Percentiles rank a stretch among this genome's conserved stretches.
Evolutionary conservation across 352 stramenopile genomes (phyloP).

Genomic region (Nothophytophthora sp.): DNA sequence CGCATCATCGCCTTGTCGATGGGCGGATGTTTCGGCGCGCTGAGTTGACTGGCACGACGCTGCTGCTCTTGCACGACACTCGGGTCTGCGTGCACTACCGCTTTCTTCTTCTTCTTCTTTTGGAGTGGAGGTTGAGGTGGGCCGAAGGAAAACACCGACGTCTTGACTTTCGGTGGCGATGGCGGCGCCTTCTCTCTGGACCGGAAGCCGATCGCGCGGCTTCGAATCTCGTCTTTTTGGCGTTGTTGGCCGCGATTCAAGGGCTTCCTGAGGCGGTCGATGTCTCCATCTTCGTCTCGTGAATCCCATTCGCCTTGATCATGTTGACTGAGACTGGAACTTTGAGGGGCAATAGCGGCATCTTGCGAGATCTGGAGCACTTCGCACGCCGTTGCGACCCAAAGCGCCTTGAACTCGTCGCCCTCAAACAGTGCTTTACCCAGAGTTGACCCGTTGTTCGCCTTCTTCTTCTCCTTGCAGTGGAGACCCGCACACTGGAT

Average conservation of each 20-base stretch:
- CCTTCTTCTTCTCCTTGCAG: conserved; percentile 61
- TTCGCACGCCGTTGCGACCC: conserved; percentile 62
- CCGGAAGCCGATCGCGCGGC: conserved; percentile 53
- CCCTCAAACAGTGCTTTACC: conserved; percentile 51
- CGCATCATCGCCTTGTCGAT: conserved; percentile 61
- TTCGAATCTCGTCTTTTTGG: conserved; percentile 69
- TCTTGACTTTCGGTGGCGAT: conserved; percentile 50
- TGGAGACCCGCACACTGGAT: conserved; percentile 46
- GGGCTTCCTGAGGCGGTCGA: conserved; percentile 27
- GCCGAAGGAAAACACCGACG: conserved; percentile 55
- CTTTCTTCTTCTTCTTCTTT: conserved; percentile 43
- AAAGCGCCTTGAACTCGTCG: conserved; percentile 33
- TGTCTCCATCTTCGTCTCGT: conserved; percentile 34
- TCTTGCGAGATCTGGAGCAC: conserved; percentile 58
- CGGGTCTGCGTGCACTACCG: conserved; percentile 20
- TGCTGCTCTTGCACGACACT: conserved; percentile 52
- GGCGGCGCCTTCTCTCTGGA: conserved; percentile 62
- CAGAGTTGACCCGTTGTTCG: conserved; percentile 1
- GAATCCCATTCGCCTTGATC: conserved; percentile 27
- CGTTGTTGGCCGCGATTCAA: conserved; percentile 61
- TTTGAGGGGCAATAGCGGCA: conserved; percentile 2
- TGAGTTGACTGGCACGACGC: conserved; percentile 57
- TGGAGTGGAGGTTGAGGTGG: conserved; percentile 30
- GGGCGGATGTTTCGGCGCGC: conserved; percentile 59
- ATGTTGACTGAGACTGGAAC: conserved; percentile 8